Conservation (phyloP, 257 asterid genomes). For the Buddleja alternifolia region DNA sequence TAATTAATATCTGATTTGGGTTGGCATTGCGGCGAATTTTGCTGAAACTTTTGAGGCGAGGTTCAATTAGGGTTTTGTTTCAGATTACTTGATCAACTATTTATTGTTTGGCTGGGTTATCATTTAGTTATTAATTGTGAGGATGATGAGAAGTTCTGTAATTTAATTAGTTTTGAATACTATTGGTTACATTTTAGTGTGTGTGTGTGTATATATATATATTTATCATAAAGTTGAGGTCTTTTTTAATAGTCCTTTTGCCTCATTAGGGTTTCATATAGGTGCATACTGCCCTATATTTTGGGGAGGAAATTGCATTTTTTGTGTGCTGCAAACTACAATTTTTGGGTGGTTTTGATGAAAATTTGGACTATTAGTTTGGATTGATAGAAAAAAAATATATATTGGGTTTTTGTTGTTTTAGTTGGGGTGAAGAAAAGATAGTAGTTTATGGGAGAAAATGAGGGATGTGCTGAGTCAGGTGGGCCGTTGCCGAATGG, state of each 20-base stretch:
- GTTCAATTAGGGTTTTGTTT: slow-evolving; percentile 49
- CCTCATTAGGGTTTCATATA: slow-evolving; percentile 34
- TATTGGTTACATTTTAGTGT: slow-evolving; percentile 19
- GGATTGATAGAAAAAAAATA: background rate
- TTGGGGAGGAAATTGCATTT: slow-evolving; percentile 22
- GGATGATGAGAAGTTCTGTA: slow-evolving; percentile 21
- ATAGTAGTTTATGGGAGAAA: slow-evolving; percentile 74
- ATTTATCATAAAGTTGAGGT: slow-evolving; percentile 16
- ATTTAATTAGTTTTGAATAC: slow-evolving; percentile 13
- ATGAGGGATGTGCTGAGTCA: slow-evolving; percentile 67
- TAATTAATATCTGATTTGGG: slow-evolving; percentile 23
- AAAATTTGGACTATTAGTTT: slow-evolving; percentile 23
- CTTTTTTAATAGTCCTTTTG: slow-evolving; percentile 1
- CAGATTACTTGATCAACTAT: slow-evolving; percentile 40
- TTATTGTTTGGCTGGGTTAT: slow-evolving; percentile 19
- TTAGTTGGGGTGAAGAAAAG: slow-evolving; percentile 34
- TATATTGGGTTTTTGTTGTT: slow-evolving; percentile 7
- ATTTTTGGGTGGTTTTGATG: slow-evolving; percentile 26
- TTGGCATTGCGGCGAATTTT: slow-evolving; percentile 38
- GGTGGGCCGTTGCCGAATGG: slow-evolving; percentile 73
- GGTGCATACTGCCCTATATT: slow-evolving; percentile 18
- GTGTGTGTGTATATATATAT: too few species aligned
- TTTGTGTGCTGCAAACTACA: slow-evolving; percentile 18
- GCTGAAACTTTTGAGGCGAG: slow-evolving; percentile 12
- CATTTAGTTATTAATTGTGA: background rate